Percentiles rank a stretch among this genome's conserved stretches.
Evolutionary conservation across 139 green algal genomes (phyloP).

Genomic region (Yamagishiella unicocca): DNA sequence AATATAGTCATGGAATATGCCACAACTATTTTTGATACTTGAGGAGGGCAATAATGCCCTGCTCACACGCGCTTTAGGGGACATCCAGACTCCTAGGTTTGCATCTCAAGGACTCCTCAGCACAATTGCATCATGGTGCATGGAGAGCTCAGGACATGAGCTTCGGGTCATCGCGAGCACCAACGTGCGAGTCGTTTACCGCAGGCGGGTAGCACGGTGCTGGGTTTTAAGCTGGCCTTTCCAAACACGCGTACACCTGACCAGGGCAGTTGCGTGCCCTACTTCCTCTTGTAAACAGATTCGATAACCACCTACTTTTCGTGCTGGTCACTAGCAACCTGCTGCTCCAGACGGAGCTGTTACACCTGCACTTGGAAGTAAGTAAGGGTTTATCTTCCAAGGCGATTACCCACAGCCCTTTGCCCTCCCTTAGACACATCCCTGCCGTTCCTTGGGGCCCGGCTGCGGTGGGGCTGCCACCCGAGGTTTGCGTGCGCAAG

Average conservation of each 20-base stretch:
- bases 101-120: constrained; percentile 57
- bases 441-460: too few species aligned
- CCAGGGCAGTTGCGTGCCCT: neutral
- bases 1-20: constrained; percentile 32
- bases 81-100: constrained; percentile 61
- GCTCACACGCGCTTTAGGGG: constrained; percentile 46
- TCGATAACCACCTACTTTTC: constrained; percentile 57
- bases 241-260: neutral
- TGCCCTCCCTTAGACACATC: too few species aligned
- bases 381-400: too few species aligned
- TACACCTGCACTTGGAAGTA: constrained; percentile 53
- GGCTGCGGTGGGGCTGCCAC: too few species aligned
- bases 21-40: constrained; percentile 46
- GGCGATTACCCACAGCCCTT: too few species aligned
- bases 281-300: constrained; percentile 22
- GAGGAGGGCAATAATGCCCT: constrained; percentile 54
- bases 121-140: constrained; percentile 55
- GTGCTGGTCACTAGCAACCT: constrained; percentile 62
- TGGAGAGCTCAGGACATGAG: constrained; percentile 43
- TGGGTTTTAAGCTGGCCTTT: neutral
- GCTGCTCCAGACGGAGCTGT: constrained; percentile 44
- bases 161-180: constrained; percentile 50
- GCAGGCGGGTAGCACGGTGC: constrained; percentile 2
- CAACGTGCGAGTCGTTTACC: constrained; percentile 62
- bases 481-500: too few species aligned